Conservation (phyloP, 2,329 filamentous ascomycete genomes). For the Aspergillus japonicus region DNA sequence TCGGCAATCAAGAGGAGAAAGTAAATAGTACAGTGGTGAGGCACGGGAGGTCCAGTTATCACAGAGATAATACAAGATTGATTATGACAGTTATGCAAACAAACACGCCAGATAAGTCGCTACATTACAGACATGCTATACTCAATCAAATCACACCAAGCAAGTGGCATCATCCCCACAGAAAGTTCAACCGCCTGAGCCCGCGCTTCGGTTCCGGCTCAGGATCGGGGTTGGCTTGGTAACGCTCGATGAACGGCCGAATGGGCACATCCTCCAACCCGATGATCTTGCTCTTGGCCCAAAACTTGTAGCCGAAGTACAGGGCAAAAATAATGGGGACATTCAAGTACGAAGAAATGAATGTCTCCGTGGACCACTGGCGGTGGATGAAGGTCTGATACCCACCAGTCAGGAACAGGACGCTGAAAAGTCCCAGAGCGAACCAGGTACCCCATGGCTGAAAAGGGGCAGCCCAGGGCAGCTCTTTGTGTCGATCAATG, state of each 20-base stretch:
- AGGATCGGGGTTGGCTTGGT: conserved; percentile 28
- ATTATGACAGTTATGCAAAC: not conserved
- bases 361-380: conserved; percentile 56
- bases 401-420: conserved; percentile 68
- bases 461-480: conserved; percentile 51
- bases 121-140: not conserved
- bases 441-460: conserved; percentile 62
- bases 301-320: conserved; percentile 44
- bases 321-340: conserved; percentile 56
- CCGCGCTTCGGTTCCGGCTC: conserved; percentile 23
- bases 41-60: too few relatives aligned
- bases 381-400: conserved; percentile 50
- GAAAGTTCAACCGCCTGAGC: conserved; percentile 24
- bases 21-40: too few relatives aligned
- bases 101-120: not conserved
- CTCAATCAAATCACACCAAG: not conserved
- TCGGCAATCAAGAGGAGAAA: too few relatives aligned
- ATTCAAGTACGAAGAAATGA: conserved; percentile 59
- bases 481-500: conserved; percentile 30
- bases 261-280: conserved; percentile 34
- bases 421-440: conserved; percentile 53
- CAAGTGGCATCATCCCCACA: conserved; percentile 22
- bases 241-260: conserved; percentile 35
- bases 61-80: too few relatives aligned
- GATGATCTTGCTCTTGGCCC: conserved; percentile 39